Evolutionary conservation across 139 green algal species (phyloP).

Genomic region (Penium margaritaceum): DNA sequence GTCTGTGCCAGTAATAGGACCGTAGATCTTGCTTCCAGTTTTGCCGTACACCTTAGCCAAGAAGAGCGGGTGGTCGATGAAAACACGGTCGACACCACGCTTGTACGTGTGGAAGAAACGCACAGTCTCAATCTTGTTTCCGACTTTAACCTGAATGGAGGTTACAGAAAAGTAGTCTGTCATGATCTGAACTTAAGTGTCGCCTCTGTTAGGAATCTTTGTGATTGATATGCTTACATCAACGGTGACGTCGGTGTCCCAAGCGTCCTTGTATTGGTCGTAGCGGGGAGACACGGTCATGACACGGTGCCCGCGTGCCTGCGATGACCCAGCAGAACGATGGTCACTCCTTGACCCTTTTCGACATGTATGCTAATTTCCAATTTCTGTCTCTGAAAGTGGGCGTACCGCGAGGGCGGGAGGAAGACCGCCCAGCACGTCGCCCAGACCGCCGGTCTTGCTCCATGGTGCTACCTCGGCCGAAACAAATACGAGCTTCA

Average conservation of each 20-base stretch:
- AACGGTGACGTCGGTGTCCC: slow-evolving; percentile 71
- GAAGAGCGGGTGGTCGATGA: slow-evolving; percentile 88
- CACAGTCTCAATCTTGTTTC: slow-evolving; percentile 53
- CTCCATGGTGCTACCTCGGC: slow-evolving; percentile 70
- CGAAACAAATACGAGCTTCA: slow-evolving; percentile 65
- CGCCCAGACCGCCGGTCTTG: slow-evolving; percentile 78
- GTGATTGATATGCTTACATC: slow-evolving; percentile 9
- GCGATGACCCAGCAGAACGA: slow-evolving; percentile 26
- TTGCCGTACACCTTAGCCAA: slow-evolving; percentile 75
- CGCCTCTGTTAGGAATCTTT: neutral
- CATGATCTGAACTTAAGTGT: neutral
- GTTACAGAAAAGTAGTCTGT: neutral
- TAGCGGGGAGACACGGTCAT: slow-evolving; percentile 87
- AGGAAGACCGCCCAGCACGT: slow-evolving; percentile 71
- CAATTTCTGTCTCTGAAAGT: no score
- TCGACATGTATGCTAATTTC: no score
- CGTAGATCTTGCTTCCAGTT: slow-evolving; percentile 94
- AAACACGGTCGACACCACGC: slow-evolving; percentile 92
- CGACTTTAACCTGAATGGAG: slow-evolving; percentile 39
- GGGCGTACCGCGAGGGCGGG: slow-evolving; percentile 63
- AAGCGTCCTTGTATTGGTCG: slow-evolving; percentile 92
- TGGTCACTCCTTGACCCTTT: no score
- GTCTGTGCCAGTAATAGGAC: slow-evolving; percentile 77
- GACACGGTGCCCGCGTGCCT: slow-evolving; percentile 84
- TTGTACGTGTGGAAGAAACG: slow-evolving; percentile 94